Base-by-base conservation (phyloP, 768 basidiomycete genomes). In the Mycena maculata region DNA sequence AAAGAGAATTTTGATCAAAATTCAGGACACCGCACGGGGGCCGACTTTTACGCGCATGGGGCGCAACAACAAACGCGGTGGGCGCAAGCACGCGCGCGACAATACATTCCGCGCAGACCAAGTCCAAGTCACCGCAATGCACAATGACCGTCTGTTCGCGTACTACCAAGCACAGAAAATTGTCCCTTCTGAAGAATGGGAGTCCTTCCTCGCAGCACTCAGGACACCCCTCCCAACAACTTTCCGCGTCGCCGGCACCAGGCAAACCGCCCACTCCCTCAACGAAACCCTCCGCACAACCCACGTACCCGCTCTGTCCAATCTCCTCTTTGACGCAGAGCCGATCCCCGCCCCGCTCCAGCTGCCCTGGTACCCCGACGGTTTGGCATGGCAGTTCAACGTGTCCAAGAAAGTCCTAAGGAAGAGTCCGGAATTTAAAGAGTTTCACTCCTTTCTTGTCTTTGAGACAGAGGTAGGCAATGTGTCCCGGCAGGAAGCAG, bases 401-500 rank as follows among this genome's bases (percentile, higher is more conserved):
- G 92, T 97, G 1, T 87, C 93, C 11, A 99, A 98, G 77, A 89
- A 91, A 59, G 89, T 92, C 1, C 81, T 99, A 36, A 88, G 98
- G 56, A 97, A 93, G 74, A 88, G 88, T 6, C 89, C 90, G 8
- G 93, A 96, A 74, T 97, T 98, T 83, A 94, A 94, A 74, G 92
- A 90, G 75, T 98, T 99, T 71, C 98, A 99, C 76, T 90, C 92
- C 2, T 99, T 99, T 80, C 83, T 99, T 30, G 97, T 99, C 0
- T 96, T 95, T 69, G 98, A 99, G 81, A 99, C 98, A 0, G 98
- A 99, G 82, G 94, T 96, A 95, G 96, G 98, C 50, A 99, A 99
- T 72, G 85, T 99, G 50, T 97, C 95, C 13, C 84, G 98, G 23
- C 96, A 98, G 78, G 98, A 99, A 79, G 96, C 95, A 20, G 98